Evolutionary conservation across 805 yeast genomes (phyloP).

Genomic region (Aciculoconidium aculeatum): DNA sequence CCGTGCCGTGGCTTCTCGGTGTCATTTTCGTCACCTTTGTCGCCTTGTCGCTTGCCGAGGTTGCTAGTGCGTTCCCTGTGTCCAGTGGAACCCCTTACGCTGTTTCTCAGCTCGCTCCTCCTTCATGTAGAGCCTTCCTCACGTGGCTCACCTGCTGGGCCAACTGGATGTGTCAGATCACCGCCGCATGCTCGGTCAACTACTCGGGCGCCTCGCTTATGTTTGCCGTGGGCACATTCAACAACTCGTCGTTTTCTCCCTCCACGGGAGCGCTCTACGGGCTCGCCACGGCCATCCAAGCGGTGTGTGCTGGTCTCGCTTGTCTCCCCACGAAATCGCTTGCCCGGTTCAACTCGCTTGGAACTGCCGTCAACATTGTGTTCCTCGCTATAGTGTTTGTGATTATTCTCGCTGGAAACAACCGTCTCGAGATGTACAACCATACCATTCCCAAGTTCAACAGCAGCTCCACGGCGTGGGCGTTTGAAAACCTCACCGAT

Average conservation of each 20-base stretch:
- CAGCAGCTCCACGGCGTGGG: constrained; percentile 46
- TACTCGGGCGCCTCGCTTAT: constrained; percentile 54
- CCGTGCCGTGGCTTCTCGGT: constrained; percentile 56
- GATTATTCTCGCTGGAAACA: constrained; percentile 48
- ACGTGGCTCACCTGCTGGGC: constrained; percentile 64
- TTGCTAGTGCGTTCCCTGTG: constrained; percentile 62
- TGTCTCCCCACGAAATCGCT: constrained; percentile 51
- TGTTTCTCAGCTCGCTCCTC: constrained; percentile 56
- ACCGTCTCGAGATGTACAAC: constrained; percentile 25
- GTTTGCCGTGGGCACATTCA: constrained; percentile 42
- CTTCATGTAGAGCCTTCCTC: constrained; percentile 43
- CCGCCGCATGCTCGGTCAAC: constrained; percentile 57
- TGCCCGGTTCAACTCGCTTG: constrained; percentile 45
- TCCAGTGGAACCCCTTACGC: constrained; percentile 68
- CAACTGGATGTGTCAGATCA: constrained; percentile 60
- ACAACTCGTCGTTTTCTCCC: constrained; percentile 32
- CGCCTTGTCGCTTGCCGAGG: constrained; percentile 59
- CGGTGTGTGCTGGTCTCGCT: constrained; percentile 42
- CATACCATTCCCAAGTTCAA: constrained; percentile 44
- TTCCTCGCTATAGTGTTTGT: constrained; percentile 49
- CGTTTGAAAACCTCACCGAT: constrained; percentile 50
- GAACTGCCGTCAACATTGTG: constrained; percentile 44
- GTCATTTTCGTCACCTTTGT: constrained; percentile 51
- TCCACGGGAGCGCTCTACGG: constrained; percentile 47
- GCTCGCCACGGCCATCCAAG: constrained; percentile 46